These are phyloP conservation scores for Globisporangium camurandrum DNA, from an alignment of 352 stramenopile genomes.

Conservation along the genomic window DNA sequence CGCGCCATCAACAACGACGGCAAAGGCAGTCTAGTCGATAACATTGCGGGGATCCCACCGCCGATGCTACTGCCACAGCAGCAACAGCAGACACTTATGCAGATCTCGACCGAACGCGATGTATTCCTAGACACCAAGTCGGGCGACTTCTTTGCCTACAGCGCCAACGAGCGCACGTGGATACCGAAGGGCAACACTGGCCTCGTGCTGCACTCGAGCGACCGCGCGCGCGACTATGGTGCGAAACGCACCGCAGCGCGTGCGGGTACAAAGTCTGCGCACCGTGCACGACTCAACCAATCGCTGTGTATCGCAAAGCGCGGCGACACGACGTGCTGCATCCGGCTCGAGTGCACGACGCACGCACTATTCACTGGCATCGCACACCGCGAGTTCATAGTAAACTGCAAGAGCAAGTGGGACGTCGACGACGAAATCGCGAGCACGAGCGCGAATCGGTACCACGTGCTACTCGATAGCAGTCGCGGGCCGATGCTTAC, in stretches of 20 bases:
- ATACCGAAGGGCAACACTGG: slow-evolving; percentile 70
- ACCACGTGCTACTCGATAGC: slow-evolving; percentile 74
- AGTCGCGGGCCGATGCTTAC: slow-evolving; percentile 65
- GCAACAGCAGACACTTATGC: slow-evolving; percentile 6
- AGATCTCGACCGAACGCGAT: slow-evolving; percentile 11
- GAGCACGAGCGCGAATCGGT: slow-evolving; percentile 64
- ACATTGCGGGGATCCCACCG: slow-evolving; percentile 29
- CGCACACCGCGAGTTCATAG: slow-evolving; percentile 39
- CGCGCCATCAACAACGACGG: slow-evolving; percentile 57
- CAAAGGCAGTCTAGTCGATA: slow-evolving; percentile 35
- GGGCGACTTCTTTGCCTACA: slow-evolving; percentile 64
- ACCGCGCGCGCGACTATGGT: slow-evolving; percentile 48
- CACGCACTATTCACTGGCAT: slow-evolving; percentile 32
- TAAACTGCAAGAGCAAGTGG: slow-evolving; percentile 72
- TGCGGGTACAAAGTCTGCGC: slow-evolving; percentile 38
- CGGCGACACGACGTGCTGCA: slow-evolving; percentile 58
- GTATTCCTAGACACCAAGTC: slow-evolving; percentile 66
- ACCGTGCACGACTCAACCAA: slow-evolving; percentile 21
- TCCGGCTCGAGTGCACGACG: slow-evolving; percentile 41
- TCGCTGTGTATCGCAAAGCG: slow-evolving; percentile 39
- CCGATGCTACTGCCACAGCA: slow-evolving; percentile 6
- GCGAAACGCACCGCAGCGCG: slow-evolving; percentile 52
- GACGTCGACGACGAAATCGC: slow-evolving; percentile 73
- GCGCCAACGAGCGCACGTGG: slow-evolving; percentile 28
- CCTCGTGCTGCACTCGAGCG: slow-evolving; percentile 56